Evolutionary conservation across 1,284 basidiomycete species (phyloP).

Genomic region (Coniferiporia weirii): DNA sequence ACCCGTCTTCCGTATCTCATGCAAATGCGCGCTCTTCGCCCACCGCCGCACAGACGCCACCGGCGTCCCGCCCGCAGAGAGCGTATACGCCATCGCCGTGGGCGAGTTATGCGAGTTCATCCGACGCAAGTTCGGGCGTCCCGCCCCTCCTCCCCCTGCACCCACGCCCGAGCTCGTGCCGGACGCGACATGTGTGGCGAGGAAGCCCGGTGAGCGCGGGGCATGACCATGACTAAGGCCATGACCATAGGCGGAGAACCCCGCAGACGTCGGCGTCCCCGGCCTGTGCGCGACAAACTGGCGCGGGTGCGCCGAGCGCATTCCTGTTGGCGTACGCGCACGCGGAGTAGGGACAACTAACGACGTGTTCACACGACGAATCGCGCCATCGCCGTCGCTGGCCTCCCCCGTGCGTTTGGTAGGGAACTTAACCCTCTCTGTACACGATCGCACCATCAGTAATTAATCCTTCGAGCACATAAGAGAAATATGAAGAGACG

Average conservation of each 20-base stretch:
- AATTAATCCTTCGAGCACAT: neutral
- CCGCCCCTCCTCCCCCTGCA: conserved; percentile 16
- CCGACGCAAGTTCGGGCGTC: conserved; percentile 36
- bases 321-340: conserved; percentile 5
- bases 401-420: neutral
- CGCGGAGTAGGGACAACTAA: neutral
- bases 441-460: neutral
- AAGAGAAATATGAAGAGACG: neutral
- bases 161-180: neutral
- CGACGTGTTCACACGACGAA: neutral
- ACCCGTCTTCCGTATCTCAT: conserved; percentile 35
- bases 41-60: conserved; percentile 51
- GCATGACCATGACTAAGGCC: neutral
- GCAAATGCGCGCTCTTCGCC: conserved; percentile 68
- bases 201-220: neutral
- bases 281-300: conserved; percentile 15
- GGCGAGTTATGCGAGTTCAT: conserved; percentile 40
- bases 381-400: neutral
- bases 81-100: conserved; percentile 23
- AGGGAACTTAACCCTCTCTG: conserved; percentile 4
- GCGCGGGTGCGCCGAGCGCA: conserved; percentile 12
- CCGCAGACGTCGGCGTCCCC: conserved; percentile 9
- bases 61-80: conserved; percentile 25
- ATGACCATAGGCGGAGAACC: neutral
- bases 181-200: neutral